A percentile compares a stretch with the other conserved stretches of the same genome.
Conservation (phyloP, 1,284 basidiomycete genomes). For the Moesziomyces sp. region DNA sequence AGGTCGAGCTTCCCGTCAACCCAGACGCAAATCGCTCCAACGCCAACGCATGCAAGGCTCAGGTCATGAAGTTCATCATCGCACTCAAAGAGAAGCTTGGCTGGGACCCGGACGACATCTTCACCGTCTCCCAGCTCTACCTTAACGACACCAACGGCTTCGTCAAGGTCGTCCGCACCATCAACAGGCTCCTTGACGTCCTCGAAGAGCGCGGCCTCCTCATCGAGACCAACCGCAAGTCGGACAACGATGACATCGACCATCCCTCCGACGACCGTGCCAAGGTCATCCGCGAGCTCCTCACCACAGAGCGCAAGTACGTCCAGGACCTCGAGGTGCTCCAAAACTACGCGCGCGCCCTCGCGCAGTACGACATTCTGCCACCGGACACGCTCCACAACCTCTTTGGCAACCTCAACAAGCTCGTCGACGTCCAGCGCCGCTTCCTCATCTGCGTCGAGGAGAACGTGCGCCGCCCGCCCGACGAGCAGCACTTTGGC, state of each 20-base stretch:
- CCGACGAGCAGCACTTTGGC: slow-evolving; percentile 74
- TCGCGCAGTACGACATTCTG: slow-evolving; percentile 83
- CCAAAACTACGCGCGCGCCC: slow-evolving; percentile 70
- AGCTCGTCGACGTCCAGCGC: slow-evolving; percentile 94
- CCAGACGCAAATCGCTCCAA: slow-evolving; percentile 72
- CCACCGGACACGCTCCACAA: slow-evolving; percentile 94
- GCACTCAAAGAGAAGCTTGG: slow-evolving; percentile 71
- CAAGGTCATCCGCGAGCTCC: slow-evolving; percentile 84
- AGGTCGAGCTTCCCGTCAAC: slow-evolving; percentile 71
- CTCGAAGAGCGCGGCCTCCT: slow-evolving; percentile 80
- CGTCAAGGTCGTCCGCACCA: slow-evolving; percentile 91
- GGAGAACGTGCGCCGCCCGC: slow-evolving; percentile 72
- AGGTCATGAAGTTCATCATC: slow-evolving; percentile 73
- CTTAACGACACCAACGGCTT: slow-evolving; percentile 91
- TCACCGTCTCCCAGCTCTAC: slow-evolving; percentile 79
- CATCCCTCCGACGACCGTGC: slow-evolving; percentile 73
- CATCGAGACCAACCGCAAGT: slow-evolving; percentile 71
- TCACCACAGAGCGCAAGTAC: slow-evolving; percentile 95
- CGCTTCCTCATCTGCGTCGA: slow-evolving; percentile 90
- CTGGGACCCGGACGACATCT: slow-evolving; percentile 70
- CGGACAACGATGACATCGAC: slow-evolving; percentile 52
- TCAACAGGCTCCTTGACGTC: slow-evolving; percentile 84
- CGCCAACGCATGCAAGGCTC: slow-evolving; percentile 78
- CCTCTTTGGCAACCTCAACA: slow-evolving; percentile 94
- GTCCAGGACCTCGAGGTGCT: slow-evolving; percentile 97